Evolutionary conservation across 2,329 filamentous ascomycete species (phyloP), one percentile per base, ranked within the genome.

Genomic region (Cladosporium sp.): DNA sequence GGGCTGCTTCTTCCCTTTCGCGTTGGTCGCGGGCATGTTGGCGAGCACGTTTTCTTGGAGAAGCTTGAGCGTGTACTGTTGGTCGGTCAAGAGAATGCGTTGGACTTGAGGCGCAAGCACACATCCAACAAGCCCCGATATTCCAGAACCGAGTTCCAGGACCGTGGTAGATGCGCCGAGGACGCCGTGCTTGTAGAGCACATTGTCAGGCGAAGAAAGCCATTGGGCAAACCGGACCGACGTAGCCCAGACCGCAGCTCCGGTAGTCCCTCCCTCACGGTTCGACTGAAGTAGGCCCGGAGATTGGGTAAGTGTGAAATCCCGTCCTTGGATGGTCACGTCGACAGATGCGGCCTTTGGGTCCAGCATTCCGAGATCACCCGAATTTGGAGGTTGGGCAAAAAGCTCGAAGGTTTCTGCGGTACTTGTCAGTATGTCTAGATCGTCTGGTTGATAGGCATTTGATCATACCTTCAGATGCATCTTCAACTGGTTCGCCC

Each of bases 331-430:
- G 56, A 97, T 78, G 33, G 78, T 77, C 54, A 95, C 66, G 10
- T 88, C 80, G 41, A 56, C 13, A 9, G 45, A 41, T 5, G n/a
- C 41, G n/a, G 44, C 38, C 19, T 80, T 82, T 13, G 86, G 75
- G 67, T 95, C 85, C 58, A 97, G 73, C 70, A 96, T 93, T 64
- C 92, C 93, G 9, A 97, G 83, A 61, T 90, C 84, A 13, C 41
- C 44, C 13, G 44, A 48, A 28, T 37, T 43, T 9, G 32, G 35
- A 35, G 43, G 28, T 35, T 53, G 16, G 56, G 89, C 85, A 74
- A 95, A 96, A 52, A 96, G 78, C 35, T 91, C 72, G 65, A 95
- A 96, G 4, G 89, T 88, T 73, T 97, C 92, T 95, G 78, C 76
- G 19, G 13, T 8, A 28, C n/a, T n/a, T 28, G 48, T 50, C 40